A percentile compares a stretch with the other conserved stretches of the same genome.
Conservation (phyloP, 2,329 filamentous ascomycete species). For the Fusarium sp. region DNA sequence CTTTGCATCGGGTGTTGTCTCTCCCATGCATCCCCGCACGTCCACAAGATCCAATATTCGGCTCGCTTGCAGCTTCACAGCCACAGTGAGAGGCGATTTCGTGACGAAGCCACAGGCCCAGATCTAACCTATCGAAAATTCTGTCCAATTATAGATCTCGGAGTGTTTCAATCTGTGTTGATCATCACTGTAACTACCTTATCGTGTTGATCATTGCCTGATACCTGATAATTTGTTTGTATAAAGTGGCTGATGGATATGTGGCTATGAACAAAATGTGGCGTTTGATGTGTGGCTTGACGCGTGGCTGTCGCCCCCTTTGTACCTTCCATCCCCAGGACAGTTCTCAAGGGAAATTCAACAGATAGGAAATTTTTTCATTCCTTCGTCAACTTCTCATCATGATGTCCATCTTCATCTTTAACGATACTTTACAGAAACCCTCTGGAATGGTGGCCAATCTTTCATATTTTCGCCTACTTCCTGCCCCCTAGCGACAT, state of each 20-base stretch:
- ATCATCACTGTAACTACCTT: constrained; percentile 18
- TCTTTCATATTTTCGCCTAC: constrained; percentile 4
- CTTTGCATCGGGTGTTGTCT: constrained; percentile 28
- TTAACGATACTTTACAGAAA: background rate
- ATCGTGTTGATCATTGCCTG: constrained; percentile 40
- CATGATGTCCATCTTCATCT: background rate
- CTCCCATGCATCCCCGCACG: constrained; percentile 16
- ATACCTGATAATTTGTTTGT: background rate
- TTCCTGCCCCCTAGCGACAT: constrained; percentile 12
- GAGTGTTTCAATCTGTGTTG: constrained; percentile 11
- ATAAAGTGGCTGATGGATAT: constrained; percentile 8
- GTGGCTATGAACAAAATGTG: constrained; percentile 16
- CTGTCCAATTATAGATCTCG: constrained; percentile 14
- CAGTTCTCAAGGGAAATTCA: background rate
- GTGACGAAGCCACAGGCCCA: constrained; percentile 32
- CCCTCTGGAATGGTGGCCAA: constrained; percentile 11
- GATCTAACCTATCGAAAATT: constrained; percentile 20
- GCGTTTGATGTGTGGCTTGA: constrained; percentile 36
- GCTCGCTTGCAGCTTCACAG: constrained; percentile 28
- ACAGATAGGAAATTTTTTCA: constrained; percentile 5
- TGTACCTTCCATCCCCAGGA: background rate
- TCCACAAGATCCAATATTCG: constrained; percentile 11
- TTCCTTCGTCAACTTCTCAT: constrained; percentile 1
- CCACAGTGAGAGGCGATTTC: constrained; percentile 38
- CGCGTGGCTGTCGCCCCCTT: constrained; percentile 38